phyloP scores from a whole-genome alignment of 2,329 filamentous ascomycete genomes.

The Sporothrix globosa region DNA sequence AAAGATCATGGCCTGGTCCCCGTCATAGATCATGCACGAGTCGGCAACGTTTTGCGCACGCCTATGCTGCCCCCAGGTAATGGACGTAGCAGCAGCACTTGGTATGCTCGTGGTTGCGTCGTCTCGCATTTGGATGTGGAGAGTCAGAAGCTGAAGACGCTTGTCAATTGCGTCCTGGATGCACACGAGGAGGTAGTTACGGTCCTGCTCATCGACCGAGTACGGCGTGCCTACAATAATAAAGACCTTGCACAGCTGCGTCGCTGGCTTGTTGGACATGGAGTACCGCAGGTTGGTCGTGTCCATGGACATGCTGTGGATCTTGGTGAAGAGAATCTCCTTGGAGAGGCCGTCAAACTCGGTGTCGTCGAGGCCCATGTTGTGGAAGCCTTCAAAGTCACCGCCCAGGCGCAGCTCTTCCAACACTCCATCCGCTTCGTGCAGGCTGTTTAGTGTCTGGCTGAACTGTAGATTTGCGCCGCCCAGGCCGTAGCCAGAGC shows the following conservation, averaged over 20 bases:
- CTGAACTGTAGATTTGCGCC: constrained; percentile 45
- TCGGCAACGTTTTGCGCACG: constrained; percentile 71
- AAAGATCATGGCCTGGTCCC: constrained; percentile 67
- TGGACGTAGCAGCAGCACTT: constrained; percentile 31
- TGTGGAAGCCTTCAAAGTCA: constrained; percentile 69
- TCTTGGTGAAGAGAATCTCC: constrained; percentile 71
- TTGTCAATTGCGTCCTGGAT: constrained; percentile 71
- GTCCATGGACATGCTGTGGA: constrained; percentile 68
- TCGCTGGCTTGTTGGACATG: constrained; percentile 56
- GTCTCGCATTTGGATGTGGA: constrained; percentile 55
- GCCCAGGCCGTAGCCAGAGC: constrained; percentile 45
- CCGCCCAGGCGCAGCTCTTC: constrained; percentile 67
- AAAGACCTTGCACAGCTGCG: constrained; percentile 65
- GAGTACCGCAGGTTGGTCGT: constrained; percentile 65
- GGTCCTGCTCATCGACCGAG: constrained; percentile 56
- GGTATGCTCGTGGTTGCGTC: constrained; percentile 33
- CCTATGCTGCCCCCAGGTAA: constrained; percentile 56
- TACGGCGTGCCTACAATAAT: constrained; percentile 65
- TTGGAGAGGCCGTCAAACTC: constrained; percentile 71
- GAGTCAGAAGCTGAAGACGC: constrained; percentile 66
- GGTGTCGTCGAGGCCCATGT: constrained; percentile 73
- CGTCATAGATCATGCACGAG: constrained; percentile 71
- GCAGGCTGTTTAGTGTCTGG: constrained; percentile 61
- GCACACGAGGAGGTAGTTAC: constrained; percentile 64
- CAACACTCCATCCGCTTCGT: constrained; percentile 69